Percentiles rank a stretch among this genome's conserved stretches.
Conservation (phyloP, 1,139 yeast genomes). For the Debaryomyces sp. region DNA sequence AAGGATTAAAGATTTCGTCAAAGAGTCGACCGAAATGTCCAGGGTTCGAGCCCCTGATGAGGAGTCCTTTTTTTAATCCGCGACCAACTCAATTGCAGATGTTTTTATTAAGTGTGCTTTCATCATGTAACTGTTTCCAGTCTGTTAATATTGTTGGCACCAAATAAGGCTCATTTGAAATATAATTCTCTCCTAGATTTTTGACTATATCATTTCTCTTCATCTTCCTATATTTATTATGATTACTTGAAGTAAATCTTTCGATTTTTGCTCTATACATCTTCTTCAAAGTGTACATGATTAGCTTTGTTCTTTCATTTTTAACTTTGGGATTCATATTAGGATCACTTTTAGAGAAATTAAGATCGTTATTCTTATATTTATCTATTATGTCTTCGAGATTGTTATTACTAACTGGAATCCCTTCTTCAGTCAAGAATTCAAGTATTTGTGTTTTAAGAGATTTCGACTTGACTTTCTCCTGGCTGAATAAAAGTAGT, state of each 20-base stretch:
- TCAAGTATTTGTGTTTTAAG: neutral
- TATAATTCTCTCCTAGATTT: neutral
- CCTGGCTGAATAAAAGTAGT: neutral
- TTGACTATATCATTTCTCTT: neutral
- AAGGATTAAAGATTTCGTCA: slow-evolving; percentile 10
- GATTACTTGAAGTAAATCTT: neutral
- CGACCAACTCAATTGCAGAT: neutral
- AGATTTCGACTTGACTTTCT: neutral
- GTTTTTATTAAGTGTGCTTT: neutral
- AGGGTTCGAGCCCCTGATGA: slow-evolving; percentile 14
- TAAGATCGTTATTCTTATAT: neutral
- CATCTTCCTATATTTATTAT: neutral
- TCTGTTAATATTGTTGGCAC: neutral
- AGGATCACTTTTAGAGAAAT: neutral
- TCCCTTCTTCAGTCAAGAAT: neutral
- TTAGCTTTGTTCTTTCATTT: neutral
- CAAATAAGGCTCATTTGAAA: neutral
- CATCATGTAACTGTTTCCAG: slow-evolving; percentile 1
- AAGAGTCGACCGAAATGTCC: slow-evolving; percentile 13
- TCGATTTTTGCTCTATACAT: neutral
- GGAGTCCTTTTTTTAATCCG: slow-evolving; percentile 6
- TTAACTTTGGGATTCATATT: neutral
- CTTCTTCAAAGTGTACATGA: neutral
- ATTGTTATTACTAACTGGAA: neutral
- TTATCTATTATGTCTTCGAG: neutral